Evolutionary conservation across 306 rosid genomes (phyloP), one percentile per base, ranked within the genome.

Genomic region (Quercus robur): DNA sequence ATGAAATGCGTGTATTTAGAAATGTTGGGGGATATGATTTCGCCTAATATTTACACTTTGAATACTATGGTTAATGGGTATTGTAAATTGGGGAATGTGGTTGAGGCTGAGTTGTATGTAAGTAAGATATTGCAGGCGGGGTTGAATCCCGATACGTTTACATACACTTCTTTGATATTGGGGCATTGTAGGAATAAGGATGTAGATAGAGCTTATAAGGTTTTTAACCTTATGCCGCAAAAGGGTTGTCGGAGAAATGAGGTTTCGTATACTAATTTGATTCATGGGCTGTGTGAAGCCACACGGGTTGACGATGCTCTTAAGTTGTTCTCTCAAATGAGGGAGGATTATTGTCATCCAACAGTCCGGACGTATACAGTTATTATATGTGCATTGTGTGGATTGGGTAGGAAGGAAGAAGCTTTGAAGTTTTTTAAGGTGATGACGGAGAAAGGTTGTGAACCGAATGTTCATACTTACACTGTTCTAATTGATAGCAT

Each of bases 261-360:
- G 81, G 93, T 83, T 82, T 78, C 93, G 0, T 91, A 90, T 77
- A 86, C 86, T 73, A 85, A 84, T 82, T 72, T 93, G 57, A 83
- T 93, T 25, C 97, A 91, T 13, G 98, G 97, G 49, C 82, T 90
- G 52, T 93, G 97, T 77, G 92, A 87, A 83, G 87, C 82, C 63
- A 79, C 79, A 61, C 69, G 49, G 75, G 55, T 82, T 62, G 89
- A 85, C 25, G 85, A 86, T 80, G 93, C 94, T 80, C 84, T 90
- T 33, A 12, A 80, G 82, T 81, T 91, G 87, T 88, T 90, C 28
- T 79, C 56, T 4, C 88, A 86, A 56, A 91, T 94, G 98, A 79
- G 73, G 30, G 93, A 80, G 71, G 94, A 91, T 79, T 75, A 81
- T 52, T 89, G 95, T 83, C 64, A 74, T 68, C 95, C 95, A 0